Evolutionary conservation across 2,329 filamentous ascomycete species (phyloP).

Genomic region (Didymella pinodella): DNA sequence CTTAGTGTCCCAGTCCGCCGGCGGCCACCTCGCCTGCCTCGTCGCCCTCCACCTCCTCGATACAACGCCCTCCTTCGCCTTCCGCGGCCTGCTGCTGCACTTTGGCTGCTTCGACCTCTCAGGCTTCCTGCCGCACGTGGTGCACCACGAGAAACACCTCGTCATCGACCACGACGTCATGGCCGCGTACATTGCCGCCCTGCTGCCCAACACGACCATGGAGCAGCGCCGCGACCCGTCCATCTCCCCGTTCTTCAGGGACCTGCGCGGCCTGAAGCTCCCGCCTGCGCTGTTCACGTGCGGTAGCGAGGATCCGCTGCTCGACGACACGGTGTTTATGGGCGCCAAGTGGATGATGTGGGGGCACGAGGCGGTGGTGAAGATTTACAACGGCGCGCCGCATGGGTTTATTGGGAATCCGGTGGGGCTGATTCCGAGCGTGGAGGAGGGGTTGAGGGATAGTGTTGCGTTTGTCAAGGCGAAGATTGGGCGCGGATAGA

Average conservation of each 20-base stretch:
- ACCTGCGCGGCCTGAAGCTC: conserved; percentile 51
- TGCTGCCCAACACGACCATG: conserved; percentile 54
- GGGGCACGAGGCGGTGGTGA: conserved; percentile 60
- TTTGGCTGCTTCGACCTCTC: conserved; percentile 62
- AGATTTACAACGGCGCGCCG: conserved; percentile 62
- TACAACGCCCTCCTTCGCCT: conserved; percentile 47
- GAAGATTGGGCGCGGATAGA: conserved; percentile 27
- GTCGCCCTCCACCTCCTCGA: conserved; percentile 59
- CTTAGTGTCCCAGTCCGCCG: conserved; percentile 53
- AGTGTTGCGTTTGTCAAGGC: conserved; percentile 52
- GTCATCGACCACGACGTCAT: conserved; percentile 59
- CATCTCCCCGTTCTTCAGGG: conserved; percentile 61
- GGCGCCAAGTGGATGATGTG: conserved; percentile 61
- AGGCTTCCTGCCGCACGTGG: conserved; percentile 52
- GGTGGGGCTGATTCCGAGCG: conserved; percentile 45
- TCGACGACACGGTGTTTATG: conserved; percentile 64
- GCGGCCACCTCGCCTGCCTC: conserved; percentile 59
- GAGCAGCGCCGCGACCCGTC: conserved; percentile 55
- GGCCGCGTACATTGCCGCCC: conserved; percentile 56
- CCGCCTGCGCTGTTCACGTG: conserved; percentile 63
- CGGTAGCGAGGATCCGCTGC: conserved; percentile 62
- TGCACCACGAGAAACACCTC: conserved; percentile 50
- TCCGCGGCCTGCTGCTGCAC: conserved; percentile 61
- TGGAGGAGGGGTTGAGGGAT: conserved; percentile 51
- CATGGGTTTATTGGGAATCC: conserved; percentile 62